These are phyloP conservation scores for Exobasidium cylindrosporum DNA, from an alignment of 1,284 basidiomycete genomes.

Conservation along the genomic window DNA sequence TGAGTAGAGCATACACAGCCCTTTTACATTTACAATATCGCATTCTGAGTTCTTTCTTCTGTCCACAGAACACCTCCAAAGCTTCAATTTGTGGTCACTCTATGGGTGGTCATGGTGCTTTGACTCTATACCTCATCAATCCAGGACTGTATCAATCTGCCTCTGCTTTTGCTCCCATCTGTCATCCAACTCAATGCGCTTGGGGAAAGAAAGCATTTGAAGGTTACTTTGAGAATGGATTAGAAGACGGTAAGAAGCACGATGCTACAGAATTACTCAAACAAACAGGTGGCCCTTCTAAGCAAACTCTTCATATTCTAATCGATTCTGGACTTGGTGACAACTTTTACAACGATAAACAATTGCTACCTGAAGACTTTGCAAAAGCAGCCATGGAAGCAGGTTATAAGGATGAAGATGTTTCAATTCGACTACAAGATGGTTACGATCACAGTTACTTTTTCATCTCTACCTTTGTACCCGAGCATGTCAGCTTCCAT, in stretches of 20 bases:
- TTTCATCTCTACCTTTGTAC: conserved; percentile 67
- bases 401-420: conserved; percentile 72
- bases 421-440: conserved; percentile 75
- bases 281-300: conserved; percentile 60
- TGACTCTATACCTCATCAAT: conserved; percentile 80
- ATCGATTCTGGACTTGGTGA: conserved; percentile 68
- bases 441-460: conserved; percentile 77
- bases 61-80: conserved; percentile 25
- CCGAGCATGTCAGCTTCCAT: conserved; percentile 51
- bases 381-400: conserved; percentile 70
- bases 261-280: conserved; percentile 82
- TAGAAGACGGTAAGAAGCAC: conserved; percentile 74
- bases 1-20: conserved; percentile 17
- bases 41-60: neutral
- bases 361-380: conserved; percentile 85
- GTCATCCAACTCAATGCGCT: conserved; percentile 79
- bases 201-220: conserved; percentile 92
- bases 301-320: conserved; percentile 47
- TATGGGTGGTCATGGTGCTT: conserved; percentile 94
- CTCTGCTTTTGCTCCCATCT: conserved; percentile 90
- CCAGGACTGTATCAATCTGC: conserved; percentile 69
- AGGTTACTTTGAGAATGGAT: conserved; percentile 73
- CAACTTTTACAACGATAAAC: conserved; percentile 78
- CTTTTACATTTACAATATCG: neutral
- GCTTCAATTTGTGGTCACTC: conserved; percentile 57